Evolutionary conservation across 108 stramenopile species (phyloP).

Genomic region (Skeletonema potamos): DNA sequence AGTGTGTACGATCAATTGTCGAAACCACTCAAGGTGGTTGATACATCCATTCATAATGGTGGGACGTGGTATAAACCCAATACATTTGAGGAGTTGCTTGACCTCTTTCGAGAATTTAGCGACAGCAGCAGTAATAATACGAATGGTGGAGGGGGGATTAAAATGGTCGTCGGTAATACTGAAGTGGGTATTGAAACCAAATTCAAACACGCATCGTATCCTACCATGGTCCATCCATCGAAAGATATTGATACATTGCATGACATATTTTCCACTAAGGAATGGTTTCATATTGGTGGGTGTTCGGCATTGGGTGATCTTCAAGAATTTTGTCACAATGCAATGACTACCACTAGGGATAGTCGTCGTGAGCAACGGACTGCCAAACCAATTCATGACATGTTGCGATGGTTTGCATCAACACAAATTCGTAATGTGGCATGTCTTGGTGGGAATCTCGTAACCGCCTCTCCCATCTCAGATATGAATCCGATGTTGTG

Average conservation of each 20-base stretch:
- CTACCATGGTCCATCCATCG: conserved; percentile 67
- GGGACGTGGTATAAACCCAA: conserved; percentile 92
- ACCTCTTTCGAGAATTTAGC: conserved; percentile 69
- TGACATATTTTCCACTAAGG: conserved; percentile 37
- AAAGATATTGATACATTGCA: conserved; percentile 56
- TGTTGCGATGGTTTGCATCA: conserved; percentile 97
- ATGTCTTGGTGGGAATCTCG: conserved; percentile 93
- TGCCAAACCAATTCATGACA: conserved; percentile 80
- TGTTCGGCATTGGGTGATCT: conserved; percentile 71
- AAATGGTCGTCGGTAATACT: conserved; percentile 93
- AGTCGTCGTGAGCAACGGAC: conserved; percentile 33
- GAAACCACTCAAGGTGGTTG: conserved; percentile 71
- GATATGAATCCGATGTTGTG: conserved; percentile 96
- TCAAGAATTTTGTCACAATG: conserved; percentile 56
- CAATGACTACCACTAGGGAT: conserved; percentile 10
- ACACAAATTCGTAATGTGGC: conserved; percentile 96
- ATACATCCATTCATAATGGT: conserved; percentile 63
- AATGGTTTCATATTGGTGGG: conserved; percentile 57
- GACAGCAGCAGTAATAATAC: conserved; percentile 5
- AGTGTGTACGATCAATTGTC: conserved; percentile 10
- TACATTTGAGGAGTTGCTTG: conserved; percentile 72
- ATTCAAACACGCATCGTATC: conserved; percentile 81
- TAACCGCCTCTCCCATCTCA: conserved; percentile 93
- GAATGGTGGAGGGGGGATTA: conserved; percentile 58
- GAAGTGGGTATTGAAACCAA: conserved; percentile 91